Conservation (phyloP, 2,329 filamentous ascomycete species). For the Beauveria bassiana region DNA sequence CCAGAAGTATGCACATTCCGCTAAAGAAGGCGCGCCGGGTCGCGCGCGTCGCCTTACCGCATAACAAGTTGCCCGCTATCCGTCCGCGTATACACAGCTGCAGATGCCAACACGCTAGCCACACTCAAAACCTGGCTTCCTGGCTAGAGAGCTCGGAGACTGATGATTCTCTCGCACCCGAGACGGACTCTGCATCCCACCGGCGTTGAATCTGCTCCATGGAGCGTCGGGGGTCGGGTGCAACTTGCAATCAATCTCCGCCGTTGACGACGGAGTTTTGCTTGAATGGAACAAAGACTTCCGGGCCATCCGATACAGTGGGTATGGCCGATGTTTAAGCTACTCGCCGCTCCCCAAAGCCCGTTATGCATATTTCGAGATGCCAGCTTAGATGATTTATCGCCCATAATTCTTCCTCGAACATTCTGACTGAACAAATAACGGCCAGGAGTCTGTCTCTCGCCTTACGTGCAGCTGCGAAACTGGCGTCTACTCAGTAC, state of each 20-base stretch:
- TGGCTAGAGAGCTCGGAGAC: background rate
- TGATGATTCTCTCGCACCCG: background rate
- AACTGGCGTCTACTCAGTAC: no score
- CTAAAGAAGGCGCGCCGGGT: no score
- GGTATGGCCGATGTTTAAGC: background rate
- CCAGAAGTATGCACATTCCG: background rate
- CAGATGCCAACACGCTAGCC: background rate
- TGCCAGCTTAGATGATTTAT: no score
- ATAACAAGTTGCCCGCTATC: background rate
- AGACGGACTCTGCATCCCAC: background rate
- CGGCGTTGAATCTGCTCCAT: background rate
- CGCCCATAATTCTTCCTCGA: no score
- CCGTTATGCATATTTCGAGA: background rate
- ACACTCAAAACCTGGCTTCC: background rate
- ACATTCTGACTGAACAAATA: no score
- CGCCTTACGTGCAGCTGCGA: no score
- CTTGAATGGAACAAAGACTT: background rate
- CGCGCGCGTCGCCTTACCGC: no score
- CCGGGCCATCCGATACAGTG: slow-evolving; percentile 2
- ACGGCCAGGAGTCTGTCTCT: no score
- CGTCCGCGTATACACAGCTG: background rate
- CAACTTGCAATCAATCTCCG: background rate
- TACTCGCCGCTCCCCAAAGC: background rate
- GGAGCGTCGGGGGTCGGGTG: slow-evolving; percentile 3
- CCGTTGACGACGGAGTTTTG: background rate